These are phyloP conservation scores for Cucumis melo DNA, from an alignment of 306 rosid genomes.

Conservation along the genomic window DNA sequence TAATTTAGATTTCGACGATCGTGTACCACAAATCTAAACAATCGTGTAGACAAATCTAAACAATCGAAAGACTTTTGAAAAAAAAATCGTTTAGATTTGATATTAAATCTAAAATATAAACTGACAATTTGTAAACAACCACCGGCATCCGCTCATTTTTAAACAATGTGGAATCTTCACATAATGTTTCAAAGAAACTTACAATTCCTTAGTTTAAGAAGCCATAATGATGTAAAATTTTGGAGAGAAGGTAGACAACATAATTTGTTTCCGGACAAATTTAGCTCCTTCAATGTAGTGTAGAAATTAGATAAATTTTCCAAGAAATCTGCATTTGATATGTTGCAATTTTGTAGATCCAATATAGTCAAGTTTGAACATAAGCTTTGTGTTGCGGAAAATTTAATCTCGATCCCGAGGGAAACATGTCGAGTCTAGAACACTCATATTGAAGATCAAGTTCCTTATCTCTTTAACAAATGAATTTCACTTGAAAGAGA, in stretches of 20 bases:
- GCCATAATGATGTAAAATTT: background rate
- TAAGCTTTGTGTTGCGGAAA: too few relatives aligned
- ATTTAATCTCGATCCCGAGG: background rate
- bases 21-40: too few relatives aligned
- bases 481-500: background rate
- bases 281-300: background rate
- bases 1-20: too few relatives aligned
- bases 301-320: background rate
- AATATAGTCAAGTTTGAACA: background rate
- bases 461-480: background rate
- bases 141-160: too few relatives aligned
- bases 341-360: background rate
- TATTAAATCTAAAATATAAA: too few relatives aligned
- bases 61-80: too few relatives aligned
- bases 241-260: background rate
- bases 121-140: too few relatives aligned
- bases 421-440: background rate
- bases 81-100: too few relatives aligned
- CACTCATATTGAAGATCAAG: background rate
- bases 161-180: too few relatives aligned
- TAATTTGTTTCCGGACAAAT: background rate
- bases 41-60: too few relatives aligned
- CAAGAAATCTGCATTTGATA: background rate
- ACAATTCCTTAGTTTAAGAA: background rate
- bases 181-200: background rate